Conservation (phyloP, 257 asterid species). For the Linaria vulgaris region DNA sequence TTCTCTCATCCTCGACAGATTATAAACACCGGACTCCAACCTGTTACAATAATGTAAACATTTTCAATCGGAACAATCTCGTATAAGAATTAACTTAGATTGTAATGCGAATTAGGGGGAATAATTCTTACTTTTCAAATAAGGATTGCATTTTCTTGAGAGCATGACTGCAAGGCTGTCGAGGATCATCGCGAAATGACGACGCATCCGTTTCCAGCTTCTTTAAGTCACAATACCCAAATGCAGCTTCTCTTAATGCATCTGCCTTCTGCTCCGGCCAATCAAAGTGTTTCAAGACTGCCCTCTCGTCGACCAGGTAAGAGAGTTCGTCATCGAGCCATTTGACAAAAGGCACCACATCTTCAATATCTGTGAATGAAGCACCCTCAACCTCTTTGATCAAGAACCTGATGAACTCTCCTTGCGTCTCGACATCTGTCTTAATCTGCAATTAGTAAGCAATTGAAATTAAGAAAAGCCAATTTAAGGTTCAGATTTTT, state of each 20-base stretch:
- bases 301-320: conserved; percentile 88
- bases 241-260: conserved; percentile 86
- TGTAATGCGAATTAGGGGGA: no score
- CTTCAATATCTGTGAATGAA: conserved; percentile 74
- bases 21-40: conserved; percentile 85
- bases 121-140: conserved; percentile 46
- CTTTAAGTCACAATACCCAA: conserved; percentile 72
- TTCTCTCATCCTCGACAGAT: conserved; percentile 85
- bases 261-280: conserved; percentile 95
- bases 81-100: no score
- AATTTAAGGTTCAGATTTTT: no score
- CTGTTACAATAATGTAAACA: conserved; percentile 33
- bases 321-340: conserved; percentile 86
- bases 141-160: conserved; percentile 74
- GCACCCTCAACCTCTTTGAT: conserved; percentile 73
- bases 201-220: conserved; percentile 64
- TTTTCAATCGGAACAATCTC: no score
- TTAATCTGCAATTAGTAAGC: conserved; percentile 55
- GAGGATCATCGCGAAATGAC: conserved; percentile 55
- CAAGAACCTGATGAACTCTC: conserved; percentile 69
- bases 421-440: conserved; percentile 79
- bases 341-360: conserved; percentile 78
- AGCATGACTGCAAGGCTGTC: conserved; percentile 55
- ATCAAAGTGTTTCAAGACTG: conserved; percentile 78
- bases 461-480: no score